Evolutionary conservation across 441 rosid species (phyloP), one percentile per base, ranked within the genome.

Genomic region (Pelargonium cotyledonis): DNA sequence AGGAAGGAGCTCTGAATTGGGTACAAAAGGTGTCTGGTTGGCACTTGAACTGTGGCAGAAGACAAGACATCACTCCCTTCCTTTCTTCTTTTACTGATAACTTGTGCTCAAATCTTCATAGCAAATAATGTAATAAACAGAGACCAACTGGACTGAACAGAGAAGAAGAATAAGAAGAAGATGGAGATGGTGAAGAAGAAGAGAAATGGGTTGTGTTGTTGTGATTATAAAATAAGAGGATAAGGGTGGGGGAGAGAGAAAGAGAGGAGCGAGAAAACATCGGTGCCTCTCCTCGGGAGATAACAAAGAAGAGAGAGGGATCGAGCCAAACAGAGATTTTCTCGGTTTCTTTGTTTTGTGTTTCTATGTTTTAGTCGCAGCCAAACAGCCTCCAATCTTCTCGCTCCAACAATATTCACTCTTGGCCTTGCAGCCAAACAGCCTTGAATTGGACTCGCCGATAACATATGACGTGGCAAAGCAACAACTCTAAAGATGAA

Each of bases 21-120:
- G 84, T 67, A 77, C 86, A 80, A 81, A 94, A 84, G 21, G 81
- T 71, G 79, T 85, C 93, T 12, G 97, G 96, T 31, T 83, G 95
- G 77, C 97, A 91, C 88, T 89, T 94, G 84, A 91, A 88, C 80
- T 86, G 96, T 5, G 94, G 97, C 72, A 95, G 79, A 31, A 95
- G 83, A 83, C 94, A 91, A 76, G 97, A 88, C 84, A 91, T 89
- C 82, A 53, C 80, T 85, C 78, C 65, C 63, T 70, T 69, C 65
- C 23, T 21, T 65, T 55, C 5, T 38, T 29, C 66, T 2, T 35
- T 11, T 4, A 18, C 40, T 14, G 23, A 47, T 31, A 3, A 53
- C 44, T 64, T 43, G 31, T 46, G 47, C 14, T 40, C 10, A 47
- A 43, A 69, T 62, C 4, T 21, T 1, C 29, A 9, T 31, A n/a